These are phyloP conservation scores for Collybia nuda DNA, from an alignment of 768 basidiomycete species.

Conservation along the genomic window DNA sequence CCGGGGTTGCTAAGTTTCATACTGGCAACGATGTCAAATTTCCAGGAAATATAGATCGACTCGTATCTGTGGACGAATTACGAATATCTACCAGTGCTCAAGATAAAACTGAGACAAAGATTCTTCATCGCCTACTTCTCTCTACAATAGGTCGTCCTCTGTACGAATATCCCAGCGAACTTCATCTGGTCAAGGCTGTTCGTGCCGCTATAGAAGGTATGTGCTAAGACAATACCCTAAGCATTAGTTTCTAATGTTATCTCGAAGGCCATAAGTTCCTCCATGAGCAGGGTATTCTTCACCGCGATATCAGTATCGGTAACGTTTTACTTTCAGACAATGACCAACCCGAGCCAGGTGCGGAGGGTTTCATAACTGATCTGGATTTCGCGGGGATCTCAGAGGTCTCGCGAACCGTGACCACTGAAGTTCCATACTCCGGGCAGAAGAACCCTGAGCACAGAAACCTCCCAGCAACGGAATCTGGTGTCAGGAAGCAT, in stretches of 20 bases:
- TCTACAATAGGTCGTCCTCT: no score
- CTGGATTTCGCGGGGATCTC: constrained; percentile 1
- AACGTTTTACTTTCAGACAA: constrained; percentile 25
- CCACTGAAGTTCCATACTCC: background rate
- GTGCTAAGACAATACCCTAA: no score
- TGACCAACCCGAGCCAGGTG: background rate
- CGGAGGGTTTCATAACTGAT: constrained; percentile 1
- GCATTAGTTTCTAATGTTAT: no score
- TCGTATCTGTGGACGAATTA: no score
- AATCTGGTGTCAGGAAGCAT: background rate
- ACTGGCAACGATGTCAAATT: no score
- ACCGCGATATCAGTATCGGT: constrained; percentile 31
- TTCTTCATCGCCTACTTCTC: no score
- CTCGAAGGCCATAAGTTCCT: background rate
- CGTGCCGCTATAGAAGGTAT: background rate
- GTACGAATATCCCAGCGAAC: no score
- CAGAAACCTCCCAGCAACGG: background rate
- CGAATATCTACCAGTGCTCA: no score
- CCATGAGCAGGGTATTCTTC: constrained; percentile 22
- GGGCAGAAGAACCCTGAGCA: background rate
- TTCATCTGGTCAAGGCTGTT: constrained; percentile 1
- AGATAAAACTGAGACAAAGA: no score
- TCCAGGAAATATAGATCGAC: no score
- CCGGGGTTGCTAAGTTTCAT: no score
- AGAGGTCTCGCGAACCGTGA: background rate